Conservation (phyloP, 805 yeast genomes). For the Candida ulmi region DNA sequence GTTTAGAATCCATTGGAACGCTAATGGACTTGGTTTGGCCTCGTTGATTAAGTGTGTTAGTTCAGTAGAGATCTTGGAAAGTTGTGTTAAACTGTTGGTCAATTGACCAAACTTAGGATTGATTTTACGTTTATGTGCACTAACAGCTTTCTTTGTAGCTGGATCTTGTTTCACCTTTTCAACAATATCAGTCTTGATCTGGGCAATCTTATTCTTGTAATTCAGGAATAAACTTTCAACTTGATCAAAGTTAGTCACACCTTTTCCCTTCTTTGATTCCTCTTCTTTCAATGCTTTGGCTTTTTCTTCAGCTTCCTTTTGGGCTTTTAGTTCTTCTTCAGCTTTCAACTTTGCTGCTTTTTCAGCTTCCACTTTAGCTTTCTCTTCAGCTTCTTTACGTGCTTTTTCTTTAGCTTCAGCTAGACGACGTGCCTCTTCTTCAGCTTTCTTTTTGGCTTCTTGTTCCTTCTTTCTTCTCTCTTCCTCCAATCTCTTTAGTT, state of each 20-base stretch:
- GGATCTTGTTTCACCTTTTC: constrained; percentile 48
- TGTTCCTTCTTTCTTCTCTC: constrained; percentile 10
- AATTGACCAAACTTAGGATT: constrained; percentile 91
- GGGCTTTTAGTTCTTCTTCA: constrained; percentile 8
- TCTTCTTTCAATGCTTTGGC: constrained; percentile 11
- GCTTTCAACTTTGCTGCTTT: constrained; percentile 15
- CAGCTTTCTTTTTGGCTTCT: constrained; percentile 6
- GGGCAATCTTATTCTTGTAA: constrained; percentile 45
- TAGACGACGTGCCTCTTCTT: constrained; percentile 14
- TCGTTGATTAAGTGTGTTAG: constrained; percentile 43
- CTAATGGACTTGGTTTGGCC: constrained; percentile 43
- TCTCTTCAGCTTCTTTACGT: constrained; percentile 6
- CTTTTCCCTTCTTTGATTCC: constrained; percentile 22
- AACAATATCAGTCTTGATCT: constrained; percentile 57
- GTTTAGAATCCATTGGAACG: constrained; percentile 71
- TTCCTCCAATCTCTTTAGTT: constrained; percentile 11
- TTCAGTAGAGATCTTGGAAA: constrained; percentile 44
- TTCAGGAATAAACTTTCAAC: constrained; percentile 40
- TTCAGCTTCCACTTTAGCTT: constrained; percentile 15
- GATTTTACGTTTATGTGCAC: constrained; percentile 64
- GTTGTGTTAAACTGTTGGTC: constrained; percentile 63
- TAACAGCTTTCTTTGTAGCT: constrained; percentile 45
- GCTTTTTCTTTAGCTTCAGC: constrained; percentile 14
- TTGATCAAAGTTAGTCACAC: constrained; percentile 27
- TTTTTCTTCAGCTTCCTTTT: constrained; percentile 13